Evolutionary conservation across 2,329 filamentous ascomycete species (phyloP).

Genomic region (Aspergillus spinulosporus): DNA sequence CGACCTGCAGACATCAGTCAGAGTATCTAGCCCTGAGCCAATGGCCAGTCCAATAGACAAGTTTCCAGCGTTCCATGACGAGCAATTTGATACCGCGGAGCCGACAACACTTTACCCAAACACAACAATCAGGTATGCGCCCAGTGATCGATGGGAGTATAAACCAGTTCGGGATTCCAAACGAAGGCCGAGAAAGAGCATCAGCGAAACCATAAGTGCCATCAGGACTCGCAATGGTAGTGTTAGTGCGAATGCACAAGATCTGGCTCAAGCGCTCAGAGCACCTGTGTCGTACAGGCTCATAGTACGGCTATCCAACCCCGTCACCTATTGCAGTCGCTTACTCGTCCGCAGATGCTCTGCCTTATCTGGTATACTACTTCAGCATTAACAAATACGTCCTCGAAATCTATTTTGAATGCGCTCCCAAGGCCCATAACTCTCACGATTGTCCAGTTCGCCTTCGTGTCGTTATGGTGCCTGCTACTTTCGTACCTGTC

Average conservation of each 20-base stretch:
- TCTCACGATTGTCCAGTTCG: constrained; percentile 89
- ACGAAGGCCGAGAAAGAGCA: constrained; percentile 78
- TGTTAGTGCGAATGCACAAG: constrained; percentile 88
- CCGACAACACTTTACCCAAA: constrained; percentile 26
- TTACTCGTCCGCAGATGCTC: constrained; percentile 61
- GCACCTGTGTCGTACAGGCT: constrained; percentile 86
- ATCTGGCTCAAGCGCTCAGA: constrained; percentile 85
- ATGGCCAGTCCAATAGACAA: constrained; percentile 42
- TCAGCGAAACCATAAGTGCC: constrained; percentile 81
- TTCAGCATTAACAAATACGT: constrained; percentile 94
- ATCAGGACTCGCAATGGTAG: constrained; percentile 80
- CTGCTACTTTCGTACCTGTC: constrained; percentile 76
- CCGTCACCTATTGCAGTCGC: constrained; percentile 10
- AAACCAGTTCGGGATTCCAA: constrained; percentile 40
- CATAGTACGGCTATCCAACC: constrained; percentile 61
- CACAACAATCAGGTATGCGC: constrained; percentile 34
- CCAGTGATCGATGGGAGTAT: constrained; percentile 60
- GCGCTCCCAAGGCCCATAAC: constrained; percentile 88
- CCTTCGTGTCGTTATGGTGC: constrained; percentile 86
- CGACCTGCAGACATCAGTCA: constrained; percentile 35
- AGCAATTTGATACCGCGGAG: constrained; percentile 33
- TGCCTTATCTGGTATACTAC: constrained; percentile 94
- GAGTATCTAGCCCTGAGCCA: constrained; percentile 30
- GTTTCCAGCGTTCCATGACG: constrained; percentile 46
- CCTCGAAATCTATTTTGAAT: constrained; percentile 96